Conservation (phyloP, 257 asterid species). For the Echium plantagineum region DNA sequence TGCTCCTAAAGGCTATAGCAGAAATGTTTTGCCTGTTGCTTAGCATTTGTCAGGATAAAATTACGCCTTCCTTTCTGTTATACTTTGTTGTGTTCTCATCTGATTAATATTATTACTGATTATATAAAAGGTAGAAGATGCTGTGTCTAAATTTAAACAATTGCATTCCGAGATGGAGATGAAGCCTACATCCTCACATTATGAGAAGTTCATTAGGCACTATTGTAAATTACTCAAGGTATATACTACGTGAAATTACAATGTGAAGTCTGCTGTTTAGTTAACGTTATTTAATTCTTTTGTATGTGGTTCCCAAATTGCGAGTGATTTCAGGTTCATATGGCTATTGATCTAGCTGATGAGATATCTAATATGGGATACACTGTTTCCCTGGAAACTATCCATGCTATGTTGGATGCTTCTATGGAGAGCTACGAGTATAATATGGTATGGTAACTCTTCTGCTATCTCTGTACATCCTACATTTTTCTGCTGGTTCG, state of each 20-base stretch:
- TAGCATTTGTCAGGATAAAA: not conserved
- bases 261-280: not conserved
- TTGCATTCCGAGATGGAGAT: conserved; percentile 47
- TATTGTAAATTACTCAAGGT: conserved; percentile 62
- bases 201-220: conserved; percentile 46
- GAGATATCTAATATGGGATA: conserved; percentile 42
- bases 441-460: conserved; percentile 48
- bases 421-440: conserved; percentile 63
- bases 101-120: conserved; percentile 7
- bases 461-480: conserved; percentile 10
- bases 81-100: conserved; percentile 1
- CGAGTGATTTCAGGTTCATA: conserved; percentile 44
- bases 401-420: conserved; percentile 53
- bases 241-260: not conserved
- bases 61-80: not conserved
- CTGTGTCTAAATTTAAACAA: conserved; percentile 32
- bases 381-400: conserved; percentile 32
- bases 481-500: not conserved
- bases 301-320: not conserved
- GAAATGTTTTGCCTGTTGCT: not conserved
- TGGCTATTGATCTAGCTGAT: conserved; percentile 55
- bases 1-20: not conserved
- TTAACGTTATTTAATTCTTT: not conserved
- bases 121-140: conserved; percentile 56
- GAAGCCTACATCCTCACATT: conserved; percentile 46